phyloP scores from a whole-genome alignment of 345 rosid species.

The Salix viminalis region DNA sequence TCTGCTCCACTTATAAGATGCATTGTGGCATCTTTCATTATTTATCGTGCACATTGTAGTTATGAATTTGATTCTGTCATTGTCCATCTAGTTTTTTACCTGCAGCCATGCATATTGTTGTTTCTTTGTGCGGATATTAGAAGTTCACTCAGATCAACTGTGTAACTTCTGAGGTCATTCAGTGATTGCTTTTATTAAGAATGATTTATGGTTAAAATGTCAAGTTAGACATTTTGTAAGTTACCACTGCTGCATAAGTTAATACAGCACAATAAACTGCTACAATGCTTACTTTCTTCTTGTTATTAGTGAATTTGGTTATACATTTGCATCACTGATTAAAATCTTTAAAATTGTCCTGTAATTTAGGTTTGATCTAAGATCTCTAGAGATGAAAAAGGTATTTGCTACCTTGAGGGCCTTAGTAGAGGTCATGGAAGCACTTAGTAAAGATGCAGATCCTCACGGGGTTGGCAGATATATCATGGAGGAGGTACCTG shows the following conservation, averaged over 20 bases:
- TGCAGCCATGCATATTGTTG: too few species aligned
- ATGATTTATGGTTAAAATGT: not conserved
- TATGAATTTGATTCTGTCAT: too few species aligned
- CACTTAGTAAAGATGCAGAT: constrained; percentile 83
- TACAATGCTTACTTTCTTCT: not conserved
- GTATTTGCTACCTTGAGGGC: constrained; percentile 83
- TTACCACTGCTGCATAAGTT: not conserved
- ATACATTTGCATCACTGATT: not conserved
- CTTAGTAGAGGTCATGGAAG: constrained; percentile 82
- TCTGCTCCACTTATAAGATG: too few species aligned
- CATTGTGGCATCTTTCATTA: not conserved
- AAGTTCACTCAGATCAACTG: too few species aligned
- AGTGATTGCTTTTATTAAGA: not conserved
- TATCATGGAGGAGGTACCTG: constrained; percentile 77
- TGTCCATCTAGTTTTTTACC: too few species aligned
- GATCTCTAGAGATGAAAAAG: constrained; percentile 65
- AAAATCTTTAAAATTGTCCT: not conserved
- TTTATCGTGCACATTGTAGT: too few species aligned
- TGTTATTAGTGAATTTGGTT: not conserved
- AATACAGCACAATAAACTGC: not conserved
- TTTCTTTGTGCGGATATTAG: too few species aligned
- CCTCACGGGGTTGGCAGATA: constrained; percentile 79
- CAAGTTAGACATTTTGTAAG: not conserved
- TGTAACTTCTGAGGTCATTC: not conserved
- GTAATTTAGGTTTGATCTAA: constrained; percentile 32